A percentile compares a stretch with the other conserved stretches of the same genome.
phyloP scores from a whole-genome alignment of 2,329 filamentous ascomycete species.

The Colletotrichum lupini region DNA sequence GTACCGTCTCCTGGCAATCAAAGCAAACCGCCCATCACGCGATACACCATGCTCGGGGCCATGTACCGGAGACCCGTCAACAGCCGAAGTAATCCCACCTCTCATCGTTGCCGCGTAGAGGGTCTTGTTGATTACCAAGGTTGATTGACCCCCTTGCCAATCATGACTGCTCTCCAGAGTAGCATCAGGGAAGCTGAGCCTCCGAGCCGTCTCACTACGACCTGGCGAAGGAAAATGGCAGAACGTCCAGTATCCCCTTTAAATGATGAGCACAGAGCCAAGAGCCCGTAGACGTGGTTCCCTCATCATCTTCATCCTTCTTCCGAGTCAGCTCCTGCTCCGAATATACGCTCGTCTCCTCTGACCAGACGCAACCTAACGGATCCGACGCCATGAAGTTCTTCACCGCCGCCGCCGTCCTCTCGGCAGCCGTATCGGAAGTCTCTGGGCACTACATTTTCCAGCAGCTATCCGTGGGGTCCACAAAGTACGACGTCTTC shows the following conservation, averaged over 20 bases:
- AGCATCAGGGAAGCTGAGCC: background rate
- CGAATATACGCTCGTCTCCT: background rate
- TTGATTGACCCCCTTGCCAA: background rate
- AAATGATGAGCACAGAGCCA: background rate
- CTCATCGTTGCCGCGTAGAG: background rate
- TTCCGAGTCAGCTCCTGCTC: background rate
- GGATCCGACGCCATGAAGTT: slow-evolving; percentile 21
- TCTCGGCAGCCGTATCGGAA: slow-evolving; percentile 19
- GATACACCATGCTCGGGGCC: background rate
- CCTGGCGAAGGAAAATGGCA: background rate
- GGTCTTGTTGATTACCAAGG: background rate
- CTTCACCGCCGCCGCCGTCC: slow-evolving; percentile 9
- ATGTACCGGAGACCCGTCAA: background rate
- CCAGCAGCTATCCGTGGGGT: slow-evolving; percentile 42
- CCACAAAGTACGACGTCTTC: slow-evolving; percentile 41
- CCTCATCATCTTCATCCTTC: background rate
- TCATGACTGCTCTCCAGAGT: background rate
- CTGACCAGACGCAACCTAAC: background rate
- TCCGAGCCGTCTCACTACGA: slow-evolving; percentile 6
- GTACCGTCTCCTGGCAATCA: background rate
- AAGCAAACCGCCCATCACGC: background rate
- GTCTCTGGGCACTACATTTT: slow-evolving; percentile 44
- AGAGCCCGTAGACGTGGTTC: background rate
- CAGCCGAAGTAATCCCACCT: background rate
- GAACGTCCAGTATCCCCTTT: background rate